Conservation (phyloP, 345 rosid genomes). For the Bruguiera sexangula region DNA sequence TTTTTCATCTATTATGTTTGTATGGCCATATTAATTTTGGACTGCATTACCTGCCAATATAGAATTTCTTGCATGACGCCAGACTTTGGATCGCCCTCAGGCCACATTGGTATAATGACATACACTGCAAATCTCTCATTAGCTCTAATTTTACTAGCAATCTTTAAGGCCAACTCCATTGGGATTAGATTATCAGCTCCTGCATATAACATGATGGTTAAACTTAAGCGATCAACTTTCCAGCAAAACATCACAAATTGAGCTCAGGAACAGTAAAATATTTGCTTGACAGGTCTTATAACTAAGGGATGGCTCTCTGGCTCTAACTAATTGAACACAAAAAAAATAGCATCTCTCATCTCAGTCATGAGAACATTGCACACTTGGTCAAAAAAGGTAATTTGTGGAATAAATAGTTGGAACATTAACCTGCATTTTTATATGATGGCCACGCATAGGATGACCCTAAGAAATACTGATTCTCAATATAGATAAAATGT, state of each 20-base stretch:
- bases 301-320: no score
- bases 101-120: slow-evolving; percentile 93
- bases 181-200: slow-evolving; percentile 97
- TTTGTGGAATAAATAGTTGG: neutral
- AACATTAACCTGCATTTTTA: slow-evolving; percentile 66
- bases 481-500: slow-evolving; percentile 92
- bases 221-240: neutral
- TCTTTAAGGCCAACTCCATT: slow-evolving; percentile 92
- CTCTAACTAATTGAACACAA: no score
- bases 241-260: no score
- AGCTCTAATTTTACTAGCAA: slow-evolving; percentile 83
- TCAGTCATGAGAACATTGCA: neutral
- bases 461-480: slow-evolving; percentile 96
- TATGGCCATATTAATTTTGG: neutral
- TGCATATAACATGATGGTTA: slow-evolving; percentile 24
- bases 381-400: neutral
- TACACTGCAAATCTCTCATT: slow-evolving; percentile 86
- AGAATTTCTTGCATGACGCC: slow-evolving; percentile 86
- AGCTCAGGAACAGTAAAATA: no score
- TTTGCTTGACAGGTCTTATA: no score
- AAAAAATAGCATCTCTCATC: no score
- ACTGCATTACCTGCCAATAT: slow-evolving; percentile 76
- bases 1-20: neutral
- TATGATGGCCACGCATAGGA: slow-evolving; percentile 95
- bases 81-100: slow-evolving; percentile 91